Base-by-base conservation (phyloP, 2,329 filamentous ascomycete genomes). In the Phialocephala sp. region DNA sequence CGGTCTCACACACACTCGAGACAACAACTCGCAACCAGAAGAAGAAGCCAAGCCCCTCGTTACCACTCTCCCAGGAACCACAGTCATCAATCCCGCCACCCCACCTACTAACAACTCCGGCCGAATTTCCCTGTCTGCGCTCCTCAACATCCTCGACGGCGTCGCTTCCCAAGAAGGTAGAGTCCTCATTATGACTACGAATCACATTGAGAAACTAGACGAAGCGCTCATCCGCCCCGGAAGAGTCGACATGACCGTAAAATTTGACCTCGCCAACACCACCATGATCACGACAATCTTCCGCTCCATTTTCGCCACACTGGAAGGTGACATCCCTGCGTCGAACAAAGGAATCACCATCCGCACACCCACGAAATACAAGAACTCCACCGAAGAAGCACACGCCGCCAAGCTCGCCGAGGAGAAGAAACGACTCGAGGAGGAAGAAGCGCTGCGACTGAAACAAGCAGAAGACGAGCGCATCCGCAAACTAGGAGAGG, bases 141-240 rank as follows among this genome's bases (percentile, higher is more conserved):
- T 91, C 0, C 81, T 91, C 11, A 91, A 91, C 64, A 84, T 88
- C 32, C 86, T 91, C 66, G 92, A 96, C 73, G 67, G 89, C 1
- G 88, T 90, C 0, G 87, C 87, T 0, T 86, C 86, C 0, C 85
- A 86, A 65, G 89, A 91, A 77, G 89, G 89, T 1, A 82, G 87
- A 8, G 85, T 91, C 1, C 79, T 91, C 0, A 85, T 91, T 68
- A 91, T 91, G 89, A 91, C 89, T 0, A 90, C 89, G 0, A 91
- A 91, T 69, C 84, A 86, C 64, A 81, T 83, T 0, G 85, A 89
- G 64, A 84, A 85, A 64, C 81, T 91, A 0, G 87, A 91, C 64
- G 76, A 81, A 2, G 88, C 87, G 0, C 79, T 91, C 1, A 82
- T 89, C 27, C 80, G 88, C 0, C 87, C 88, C 0, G 89, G 88